Evolutionary conservation across 1,284 basidiomycete species (phyloP), one percentile per base, ranked within the genome.

Genomic region (Heterobasidion parviporum): DNA sequence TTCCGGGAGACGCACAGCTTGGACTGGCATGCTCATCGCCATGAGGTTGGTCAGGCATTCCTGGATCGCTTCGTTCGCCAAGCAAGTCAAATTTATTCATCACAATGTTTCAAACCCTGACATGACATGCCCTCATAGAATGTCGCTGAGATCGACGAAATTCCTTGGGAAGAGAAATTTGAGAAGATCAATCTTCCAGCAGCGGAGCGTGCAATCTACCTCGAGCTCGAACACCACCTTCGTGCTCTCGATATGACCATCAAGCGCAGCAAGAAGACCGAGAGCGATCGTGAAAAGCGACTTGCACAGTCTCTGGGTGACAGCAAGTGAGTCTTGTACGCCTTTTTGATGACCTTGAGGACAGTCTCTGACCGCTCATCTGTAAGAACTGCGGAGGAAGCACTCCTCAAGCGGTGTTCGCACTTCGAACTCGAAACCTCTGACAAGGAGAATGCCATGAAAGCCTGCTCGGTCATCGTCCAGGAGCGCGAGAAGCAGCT

Each of bases 101-200:
- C 45, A 6, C 32, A 38, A 20, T 32, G 50, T 50, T 48, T 46
- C 54, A 32, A 47, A 26, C 3, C 34, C 58, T 53, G 52, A 45
- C 55, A 32, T 33, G 55, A 47, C 60, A 26, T 26, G 26, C 26
- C 26, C 26, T 12, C 64, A 38, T 33, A 97, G 85, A 98, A 98
- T 67, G 87, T 96, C 56, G 94, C 94, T 7, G 95, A 98, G 72
- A 98, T 98, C 55, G 94, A 94, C 60, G 95, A 98, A 69, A 95
- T 98, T 58, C 89, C 89, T 1, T 92, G 85, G 67, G 80, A 81
- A 1, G 81, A 82, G 61, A 77, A 89, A 59, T 73, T 88, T 48
- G 77, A 87, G 64, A 76, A 78, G 41, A 81, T 97, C 48, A 72
- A 77, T 36, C 81, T 97, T 12, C 94, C 95, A 14, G 93, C 95